Evolutionary conservation across 768 basidiomycete species (phyloP), one percentile per base, ranked within the genome.

Genomic region (Rhodotorula toruloides): DNA sequence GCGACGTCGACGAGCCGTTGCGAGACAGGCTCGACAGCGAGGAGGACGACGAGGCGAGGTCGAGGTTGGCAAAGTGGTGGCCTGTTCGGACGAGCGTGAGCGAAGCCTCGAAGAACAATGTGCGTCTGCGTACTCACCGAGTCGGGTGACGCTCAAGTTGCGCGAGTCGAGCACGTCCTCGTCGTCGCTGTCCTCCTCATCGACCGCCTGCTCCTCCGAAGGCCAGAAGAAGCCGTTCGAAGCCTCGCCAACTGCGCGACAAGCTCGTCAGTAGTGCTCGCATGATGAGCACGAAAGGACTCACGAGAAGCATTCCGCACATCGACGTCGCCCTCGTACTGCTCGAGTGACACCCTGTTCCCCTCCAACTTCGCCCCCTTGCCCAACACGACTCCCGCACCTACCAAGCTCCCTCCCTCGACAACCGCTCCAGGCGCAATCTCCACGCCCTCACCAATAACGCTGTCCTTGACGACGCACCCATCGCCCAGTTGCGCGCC

Each of bases 181-280:
- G 17, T 84, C 82, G 9, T 83, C 80, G 54, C 78, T 79, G n/a
- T 79, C 75, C 22, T 79, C 78, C 6, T 74, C 76, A 53, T 76
- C 77, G 21, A 65, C 68, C 1, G 58, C 75, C 44, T 73, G 75
- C 46, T 77, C 77, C 8, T 77, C 79, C n/a, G 76, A 76, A 1
- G 90, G 89, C 91, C 90, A 96, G 54, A 91, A 81, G 58, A 88
- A 82, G 0, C 89, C 92, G 73, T 89, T 87, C 3, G 86, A 84
- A 56, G 83, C 84, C 17, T 80, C 74, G n/a, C 91, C 91, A 36
- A 92, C 67, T 68, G 49, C 40, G 3, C 29, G 39, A 4, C n/a
- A 19, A 3, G 37, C 0, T 13, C 16, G 37, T 44, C 40, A 52
- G 49, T n/a, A 25, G 10, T 3, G 31, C 29, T 21, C 19, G 3